Evolutionary conservation across 1,284 basidiomycete species (phyloP).

Genomic region (Leccinum pallidistipes): DNA sequence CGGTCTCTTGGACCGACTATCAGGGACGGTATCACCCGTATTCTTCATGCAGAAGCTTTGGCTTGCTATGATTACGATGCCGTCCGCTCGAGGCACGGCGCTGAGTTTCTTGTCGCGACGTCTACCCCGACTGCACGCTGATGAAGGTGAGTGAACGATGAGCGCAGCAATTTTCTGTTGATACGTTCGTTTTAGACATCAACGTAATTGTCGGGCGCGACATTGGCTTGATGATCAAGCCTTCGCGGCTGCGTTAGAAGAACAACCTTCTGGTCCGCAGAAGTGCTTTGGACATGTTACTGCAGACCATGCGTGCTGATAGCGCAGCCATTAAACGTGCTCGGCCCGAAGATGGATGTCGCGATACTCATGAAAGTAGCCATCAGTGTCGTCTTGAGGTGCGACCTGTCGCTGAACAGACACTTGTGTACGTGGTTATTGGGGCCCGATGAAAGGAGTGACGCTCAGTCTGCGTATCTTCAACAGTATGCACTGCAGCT

Average conservation of each 20-base stretch:
- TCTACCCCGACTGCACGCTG: constrained; percentile 65
- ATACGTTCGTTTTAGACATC: constrained; percentile 54
- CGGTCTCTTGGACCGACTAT: constrained; percentile 77
- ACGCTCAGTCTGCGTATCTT: constrained; percentile 73
- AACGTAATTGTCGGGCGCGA: constrained; percentile 78
- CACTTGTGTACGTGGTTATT: constrained; percentile 93
- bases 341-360: constrained; percentile 57
- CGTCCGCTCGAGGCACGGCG: constrained; percentile 82
- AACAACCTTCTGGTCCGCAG: constrained; percentile 88
- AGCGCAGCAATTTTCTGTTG: constrained; percentile 1
- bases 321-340: constrained; percentile 67
- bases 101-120: constrained; percentile 86
- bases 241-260: constrained; percentile 86
- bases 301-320: constrained; percentile 74
- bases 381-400: constrained; percentile 81
- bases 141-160: constrained; percentile 56
- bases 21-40: constrained; percentile 76
- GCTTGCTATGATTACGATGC: constrained; percentile 91
- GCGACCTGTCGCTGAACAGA: constrained; percentile 92
- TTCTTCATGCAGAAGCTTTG: constrained; percentile 97
- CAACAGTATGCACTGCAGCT: constrained; percentile 67
- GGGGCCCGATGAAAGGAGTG: constrained; percentile 75
- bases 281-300: constrained; percentile 78
- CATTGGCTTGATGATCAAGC: constrained; percentile 92
- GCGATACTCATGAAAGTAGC: constrained; percentile 79